Conservation (phyloP, 257 asterid genomes). For the Scutellaria galericulata region DNA sequence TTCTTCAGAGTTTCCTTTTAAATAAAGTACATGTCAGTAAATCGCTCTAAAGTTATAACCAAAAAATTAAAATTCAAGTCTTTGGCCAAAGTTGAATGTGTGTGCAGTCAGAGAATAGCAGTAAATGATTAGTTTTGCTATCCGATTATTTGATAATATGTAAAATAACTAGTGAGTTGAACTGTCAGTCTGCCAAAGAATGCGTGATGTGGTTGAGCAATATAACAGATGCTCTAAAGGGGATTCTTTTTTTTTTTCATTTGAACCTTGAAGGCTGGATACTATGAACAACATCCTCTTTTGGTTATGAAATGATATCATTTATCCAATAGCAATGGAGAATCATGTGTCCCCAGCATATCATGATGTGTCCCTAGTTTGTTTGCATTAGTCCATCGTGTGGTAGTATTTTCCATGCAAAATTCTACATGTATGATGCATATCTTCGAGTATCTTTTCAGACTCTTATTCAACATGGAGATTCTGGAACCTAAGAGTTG, state of each 20-base stretch:
- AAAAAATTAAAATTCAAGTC: background rate
- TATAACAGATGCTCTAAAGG: background rate
- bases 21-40: too few relatives aligned
- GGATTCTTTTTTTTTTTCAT: background rate
- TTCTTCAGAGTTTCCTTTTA: too few relatives aligned
- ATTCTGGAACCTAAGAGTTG: background rate
- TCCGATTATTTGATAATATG: background rate
- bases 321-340: background rate
- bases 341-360: background rate
- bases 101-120: background rate
- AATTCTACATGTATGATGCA: too few relatives aligned
- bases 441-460: background rate
- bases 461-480: background rate
- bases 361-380: background rate
- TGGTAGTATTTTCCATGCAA: background rate
- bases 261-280: background rate
- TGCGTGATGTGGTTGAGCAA: background rate
- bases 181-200: background rate
- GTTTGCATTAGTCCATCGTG: too few relatives aligned
- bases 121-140: background rate
- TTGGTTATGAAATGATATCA: background rate
- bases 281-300: background rate
- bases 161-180: background rate
- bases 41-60: too few relatives aligned
- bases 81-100: background rate